These are phyloP conservation scores for Aspergillus cejpii DNA, from an alignment of 2,329 filamentous ascomycete genomes.

Conservation along the genomic window DNA sequence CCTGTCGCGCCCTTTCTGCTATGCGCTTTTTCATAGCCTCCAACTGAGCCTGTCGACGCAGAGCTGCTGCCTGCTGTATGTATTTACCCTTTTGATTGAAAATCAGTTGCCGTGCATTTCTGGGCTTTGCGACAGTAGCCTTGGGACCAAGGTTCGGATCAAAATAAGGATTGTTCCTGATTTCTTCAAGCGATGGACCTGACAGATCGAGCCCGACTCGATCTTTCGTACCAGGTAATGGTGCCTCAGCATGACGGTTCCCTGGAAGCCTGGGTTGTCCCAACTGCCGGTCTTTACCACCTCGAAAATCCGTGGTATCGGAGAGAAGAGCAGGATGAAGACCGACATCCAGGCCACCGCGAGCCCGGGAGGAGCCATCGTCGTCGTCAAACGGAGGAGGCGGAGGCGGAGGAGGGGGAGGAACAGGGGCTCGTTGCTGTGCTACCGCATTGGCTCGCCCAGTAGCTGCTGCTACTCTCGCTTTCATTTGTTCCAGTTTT, in stretches of 20 bases:
- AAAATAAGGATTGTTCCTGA: slow-evolving; percentile 72
- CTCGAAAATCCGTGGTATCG: slow-evolving; percentile 43
- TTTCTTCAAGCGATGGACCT: slow-evolving; percentile 53
- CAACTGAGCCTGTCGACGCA: slow-evolving; percentile 77
- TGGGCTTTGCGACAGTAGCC: slow-evolving; percentile 51
- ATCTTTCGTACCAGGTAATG: slow-evolving; percentile 38
- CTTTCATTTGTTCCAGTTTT: slow-evolving; percentile 72
- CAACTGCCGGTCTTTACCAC: slow-evolving; percentile 37
- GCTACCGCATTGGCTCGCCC: slow-evolving; percentile 40
- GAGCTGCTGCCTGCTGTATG: slow-evolving; percentile 83
- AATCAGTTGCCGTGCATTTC: slow-evolving; percentile 67
- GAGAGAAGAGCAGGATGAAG: slow-evolving; percentile 66
- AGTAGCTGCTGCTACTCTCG: slow-evolving; percentile 70
- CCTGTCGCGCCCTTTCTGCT: slow-evolving; percentile 76
- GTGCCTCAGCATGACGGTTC: slow-evolving; percentile 47
- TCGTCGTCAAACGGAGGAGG: slow-evolving; percentile 48
- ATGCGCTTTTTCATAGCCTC: slow-evolving; percentile 95
- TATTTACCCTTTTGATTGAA: slow-evolving; percentile 98
- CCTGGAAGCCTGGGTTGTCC: slow-evolving; percentile 47
- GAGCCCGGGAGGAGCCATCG: slow-evolving; percentile 44
- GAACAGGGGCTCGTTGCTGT: slow-evolving; percentile 41
- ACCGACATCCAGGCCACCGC: slow-evolving; percentile 66
- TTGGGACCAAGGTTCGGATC: slow-evolving; percentile 62
- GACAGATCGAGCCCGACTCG: slow-evolving; percentile 50
- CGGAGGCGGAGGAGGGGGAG: slow-evolving; percentile 31